Evolutionary conservation across 768 basidiomycete genomes (phyloP), one percentile per base, ranked within the genome.

Genomic region (Russula foetens): DNA sequence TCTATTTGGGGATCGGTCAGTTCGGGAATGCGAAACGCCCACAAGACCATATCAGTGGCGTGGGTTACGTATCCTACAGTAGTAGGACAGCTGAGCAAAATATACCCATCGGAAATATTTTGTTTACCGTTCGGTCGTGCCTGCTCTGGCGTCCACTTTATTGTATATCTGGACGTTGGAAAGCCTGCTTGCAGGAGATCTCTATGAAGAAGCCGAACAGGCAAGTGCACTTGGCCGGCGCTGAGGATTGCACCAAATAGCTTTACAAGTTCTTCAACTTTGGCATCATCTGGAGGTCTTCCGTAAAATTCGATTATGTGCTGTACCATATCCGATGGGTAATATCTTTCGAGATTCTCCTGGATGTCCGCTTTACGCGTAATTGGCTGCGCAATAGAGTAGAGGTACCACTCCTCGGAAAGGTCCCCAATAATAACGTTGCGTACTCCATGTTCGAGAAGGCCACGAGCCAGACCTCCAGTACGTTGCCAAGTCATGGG

Each of bases 1-100:
- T 69, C 67, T 8, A 75, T 69, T 64, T 90, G 80, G 4, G 76
- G 66, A 0, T 71, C 60, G 4, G 74, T 71, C 58, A 91, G 69
- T n/a, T 66, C 69, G 5, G 84, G 80, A 0, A 76, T 61, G 6
- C 83, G 77, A 17, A 89, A 72, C 1, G 84, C 77, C 83, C 87
- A 90, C 17, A 90, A 53, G 28, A 73, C 60, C 7, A 84, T 75
- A 65, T 91, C 90, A 8, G 81, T 80, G 6, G 74, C 86, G 65
- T 91, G 89, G 0, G 86, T 88, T 7, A 90, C 84, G 56, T 83
- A 82, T 1, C 85, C 86, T 88, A 54, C n/a, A n/a, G n/a, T n/a
- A n/a, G n/a, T 24, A 14, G 14, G 21, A 33, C 39, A 19, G 17
- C 12, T 54, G 53, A 54, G 28, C n/a, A 44, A 53, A 31, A 23